Conservation (phyloP, 352 stramenopile species). For the Globisporangium recalcitrans region DNA sequence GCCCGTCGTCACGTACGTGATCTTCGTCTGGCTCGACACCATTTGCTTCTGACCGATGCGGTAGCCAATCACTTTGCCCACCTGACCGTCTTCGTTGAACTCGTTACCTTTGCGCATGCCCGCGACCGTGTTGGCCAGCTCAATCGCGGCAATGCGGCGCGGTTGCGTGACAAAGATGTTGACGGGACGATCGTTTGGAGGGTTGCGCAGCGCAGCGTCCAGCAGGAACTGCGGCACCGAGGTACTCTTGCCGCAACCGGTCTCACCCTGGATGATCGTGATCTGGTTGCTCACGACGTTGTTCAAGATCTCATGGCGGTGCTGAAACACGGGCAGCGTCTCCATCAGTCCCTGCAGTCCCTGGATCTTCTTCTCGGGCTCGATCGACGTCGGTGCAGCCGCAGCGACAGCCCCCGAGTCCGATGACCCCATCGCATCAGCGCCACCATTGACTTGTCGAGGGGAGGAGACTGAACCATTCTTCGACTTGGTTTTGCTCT, state of each 20-base stretch:
- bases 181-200: conserved; percentile 36
- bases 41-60: conserved; percentile 89
- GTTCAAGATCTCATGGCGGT: conserved; percentile 83
- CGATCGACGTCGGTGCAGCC: conserved; percentile 27
- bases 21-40: conserved; percentile 86
- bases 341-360: conserved; percentile 44
- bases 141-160: conserved; percentile 90
- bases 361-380: conserved; percentile 11
- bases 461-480: not conserved
- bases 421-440: not conserved
- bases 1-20: conserved; percentile 96
- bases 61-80: conserved; percentile 74
- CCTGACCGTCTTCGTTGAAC: conserved; percentile 51
- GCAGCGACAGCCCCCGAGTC: not conserved
- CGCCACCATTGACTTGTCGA: conserved; percentile 10
- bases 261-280: conserved; percentile 92
- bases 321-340: conserved; percentile 82
- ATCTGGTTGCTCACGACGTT: conserved; percentile 81
- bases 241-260: conserved; percentile 96
- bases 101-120: conserved; percentile 85
- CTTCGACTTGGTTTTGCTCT: conserved; percentile 14
- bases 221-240: conserved; percentile 93
- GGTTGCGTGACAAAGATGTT: conserved; percentile 97
- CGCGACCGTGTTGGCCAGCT: conserved; percentile 88
- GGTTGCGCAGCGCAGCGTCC: conserved; percentile 33